Conservation (phyloP, 345 rosid genomes). For the Moricandia moricandioides region DNA sequence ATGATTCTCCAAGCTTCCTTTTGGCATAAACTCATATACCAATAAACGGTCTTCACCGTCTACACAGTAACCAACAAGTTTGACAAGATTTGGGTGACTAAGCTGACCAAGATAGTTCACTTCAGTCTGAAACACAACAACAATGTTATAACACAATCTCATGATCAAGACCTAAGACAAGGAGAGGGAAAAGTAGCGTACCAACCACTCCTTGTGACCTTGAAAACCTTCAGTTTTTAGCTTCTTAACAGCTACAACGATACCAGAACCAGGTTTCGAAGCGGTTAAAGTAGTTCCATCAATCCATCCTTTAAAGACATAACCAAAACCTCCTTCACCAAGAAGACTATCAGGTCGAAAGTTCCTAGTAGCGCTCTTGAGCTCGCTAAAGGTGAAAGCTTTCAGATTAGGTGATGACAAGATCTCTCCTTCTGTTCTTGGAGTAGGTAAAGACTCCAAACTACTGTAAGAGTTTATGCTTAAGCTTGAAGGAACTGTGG, state of each 20-base stretch:
- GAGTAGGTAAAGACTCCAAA: constrained; percentile 62
- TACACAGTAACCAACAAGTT: constrained; percentile 79
- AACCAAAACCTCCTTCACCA: constrained; percentile 98
- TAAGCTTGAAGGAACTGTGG: constrained; percentile 58
- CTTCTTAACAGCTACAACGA: constrained; percentile 94
- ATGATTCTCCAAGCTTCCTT: constrained; percentile 97
- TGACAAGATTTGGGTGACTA: constrained; percentile 87
- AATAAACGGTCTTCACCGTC: constrained; percentile 83
- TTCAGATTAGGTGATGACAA: constrained; percentile 84
- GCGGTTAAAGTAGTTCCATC: constrained; percentile 69
- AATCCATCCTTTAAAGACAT: constrained; percentile 93
- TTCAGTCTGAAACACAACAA: constrained; percentile 71
- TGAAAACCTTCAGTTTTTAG: constrained; percentile 95
- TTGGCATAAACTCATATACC: constrained; percentile 93
- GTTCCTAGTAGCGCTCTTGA: constrained; percentile 85
- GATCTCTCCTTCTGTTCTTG: constrained; percentile 91
- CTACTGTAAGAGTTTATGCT: constrained; percentile 63
- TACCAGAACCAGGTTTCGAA: constrained; percentile 81
- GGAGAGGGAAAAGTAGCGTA: constrained; percentile 28
- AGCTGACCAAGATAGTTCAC: constrained; percentile 95
- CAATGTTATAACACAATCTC: background rate
- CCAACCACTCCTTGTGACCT: constrained; percentile 99
- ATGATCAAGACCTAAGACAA: background rate
- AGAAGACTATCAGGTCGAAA: constrained; percentile 86
- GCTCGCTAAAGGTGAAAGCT: constrained; percentile 71